These are phyloP conservation scores for Diplosphaera chodatii DNA, from an alignment of 139 green algal species.

Conservation along the genomic window DNA sequence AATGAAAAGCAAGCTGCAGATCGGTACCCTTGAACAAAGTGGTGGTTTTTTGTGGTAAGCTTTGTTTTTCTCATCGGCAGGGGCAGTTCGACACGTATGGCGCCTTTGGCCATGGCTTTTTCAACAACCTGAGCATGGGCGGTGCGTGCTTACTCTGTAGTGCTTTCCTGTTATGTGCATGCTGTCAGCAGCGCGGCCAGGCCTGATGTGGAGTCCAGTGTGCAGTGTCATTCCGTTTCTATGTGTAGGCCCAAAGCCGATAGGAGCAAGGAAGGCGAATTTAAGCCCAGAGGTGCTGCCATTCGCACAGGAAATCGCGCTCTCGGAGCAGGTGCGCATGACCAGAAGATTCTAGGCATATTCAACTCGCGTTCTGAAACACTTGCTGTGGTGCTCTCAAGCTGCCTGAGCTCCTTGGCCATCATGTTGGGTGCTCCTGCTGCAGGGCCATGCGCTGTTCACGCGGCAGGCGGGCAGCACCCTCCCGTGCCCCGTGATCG, in stretches of 20 bases:
- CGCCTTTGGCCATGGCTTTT: slow-evolving; percentile 30
- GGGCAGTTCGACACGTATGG: slow-evolving; percentile 35
- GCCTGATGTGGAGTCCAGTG: not conserved
- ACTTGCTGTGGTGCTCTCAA: too few species aligned
- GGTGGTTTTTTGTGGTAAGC: too few species aligned
- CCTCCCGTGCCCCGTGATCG: not conserved
- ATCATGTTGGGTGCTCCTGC: not conserved
- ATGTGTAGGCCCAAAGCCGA: slow-evolving; percentile 11
- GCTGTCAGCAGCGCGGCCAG: too few species aligned
- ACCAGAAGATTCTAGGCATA: too few species aligned
- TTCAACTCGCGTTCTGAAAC: too few species aligned
- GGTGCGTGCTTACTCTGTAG: not conserved
- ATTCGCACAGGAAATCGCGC: slow-evolving; percentile 28
- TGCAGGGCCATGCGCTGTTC: slow-evolving; percentile 4
- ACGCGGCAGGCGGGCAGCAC: slow-evolving; percentile 4
- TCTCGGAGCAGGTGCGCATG: slow-evolving; percentile 21
- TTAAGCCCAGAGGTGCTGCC: slow-evolving; percentile 12
- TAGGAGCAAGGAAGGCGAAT: slow-evolving; percentile 31
- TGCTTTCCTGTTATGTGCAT: too few species aligned
- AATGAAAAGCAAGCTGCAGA: too few species aligned
- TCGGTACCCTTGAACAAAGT: too few species aligned
- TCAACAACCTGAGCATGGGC: slow-evolving; percentile 8
- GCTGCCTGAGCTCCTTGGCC: too few species aligned
- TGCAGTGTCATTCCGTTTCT: too few species aligned
- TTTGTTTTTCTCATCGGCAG: too few species aligned